phyloP scores from a whole-genome alignment of 2,329 filamentous ascomycete species.

The Hawksworthiomyces lignivorus region DNA sequence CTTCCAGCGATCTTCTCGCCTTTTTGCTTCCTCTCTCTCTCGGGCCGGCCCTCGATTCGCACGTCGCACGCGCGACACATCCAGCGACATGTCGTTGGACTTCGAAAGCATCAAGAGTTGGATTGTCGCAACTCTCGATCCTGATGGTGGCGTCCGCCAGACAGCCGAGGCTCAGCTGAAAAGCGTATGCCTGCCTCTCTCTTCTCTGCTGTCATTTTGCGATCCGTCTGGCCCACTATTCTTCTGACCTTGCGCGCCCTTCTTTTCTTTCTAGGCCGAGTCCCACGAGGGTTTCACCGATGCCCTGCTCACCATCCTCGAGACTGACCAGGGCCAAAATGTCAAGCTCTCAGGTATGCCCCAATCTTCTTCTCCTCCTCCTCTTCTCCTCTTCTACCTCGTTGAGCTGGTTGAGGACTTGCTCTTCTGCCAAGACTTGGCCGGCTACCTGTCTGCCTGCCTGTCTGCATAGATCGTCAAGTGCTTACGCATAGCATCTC shows the following conservation, averaged over 20 bases:
- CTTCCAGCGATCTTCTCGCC: not conserved
- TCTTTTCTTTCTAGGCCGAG: conserved; percentile 68
- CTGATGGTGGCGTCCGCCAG: conserved; percentile 45
- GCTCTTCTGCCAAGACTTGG: no score
- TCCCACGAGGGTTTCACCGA: conserved; percentile 83
- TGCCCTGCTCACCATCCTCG: conserved; percentile 81
- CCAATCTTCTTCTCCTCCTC: conserved; percentile 3
- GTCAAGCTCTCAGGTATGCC: conserved; percentile 80
- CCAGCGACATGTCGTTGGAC: conserved; percentile 36
- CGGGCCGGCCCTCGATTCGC: not conserved
- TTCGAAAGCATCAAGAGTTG: conserved; percentile 15
- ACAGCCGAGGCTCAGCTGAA: conserved; percentile 76
- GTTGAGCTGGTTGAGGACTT: no score
- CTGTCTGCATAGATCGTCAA: no score
- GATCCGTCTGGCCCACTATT: conserved; percentile 5
- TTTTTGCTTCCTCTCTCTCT: not conserved
- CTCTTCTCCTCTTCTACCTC: not conserved
- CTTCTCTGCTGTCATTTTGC: conserved; percentile 7
- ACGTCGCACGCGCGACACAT: conserved; percentile 32
- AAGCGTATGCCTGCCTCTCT: conserved; percentile 49
- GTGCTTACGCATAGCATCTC: no score
- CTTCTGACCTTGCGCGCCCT: no score
- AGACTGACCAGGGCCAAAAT: conserved; percentile 76
- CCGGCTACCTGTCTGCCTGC: no score
- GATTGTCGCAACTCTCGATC: conserved; percentile 16